These are phyloP conservation scores for Eudorina sp. DNA, from an alignment of 139 green algal genomes.

Conservation along the genomic window DNA sequence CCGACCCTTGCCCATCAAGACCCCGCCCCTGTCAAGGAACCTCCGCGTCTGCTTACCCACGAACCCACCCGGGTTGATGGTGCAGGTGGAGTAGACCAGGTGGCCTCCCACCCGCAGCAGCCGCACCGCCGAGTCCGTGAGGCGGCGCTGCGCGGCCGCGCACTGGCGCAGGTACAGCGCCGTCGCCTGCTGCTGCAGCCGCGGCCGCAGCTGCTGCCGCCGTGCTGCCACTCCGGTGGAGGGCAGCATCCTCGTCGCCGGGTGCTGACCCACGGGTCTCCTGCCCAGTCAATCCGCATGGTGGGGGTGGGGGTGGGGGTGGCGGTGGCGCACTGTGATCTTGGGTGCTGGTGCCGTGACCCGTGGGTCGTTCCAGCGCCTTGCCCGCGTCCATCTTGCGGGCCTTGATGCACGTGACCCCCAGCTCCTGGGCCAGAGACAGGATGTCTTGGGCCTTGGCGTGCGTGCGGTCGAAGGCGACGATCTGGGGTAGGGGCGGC, in stretches of 20 bases:
- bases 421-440: constrained; percentile 39
- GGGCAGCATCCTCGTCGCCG: no score
- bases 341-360: no score
- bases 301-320: no score
- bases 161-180: constrained; percentile 45
- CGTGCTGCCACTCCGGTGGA: no score
- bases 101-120: constrained; percentile 84
- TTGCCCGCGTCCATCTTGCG: constrained; percentile 35
- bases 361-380: neutral
- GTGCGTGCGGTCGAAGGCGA: constrained; percentile 90
- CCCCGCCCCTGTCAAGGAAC: no score
- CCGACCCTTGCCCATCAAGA: no score
- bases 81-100: constrained; percentile 94
- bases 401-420: neutral
- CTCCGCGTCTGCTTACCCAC: no score
- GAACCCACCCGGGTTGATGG: constrained; percentile 82
- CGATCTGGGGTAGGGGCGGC: no score
- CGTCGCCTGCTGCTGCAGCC: constrained; percentile 64
- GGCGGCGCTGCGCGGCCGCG: constrained; percentile 77
- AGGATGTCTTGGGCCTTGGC: constrained; percentile 59
- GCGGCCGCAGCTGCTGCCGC: constrained; percentile 85
- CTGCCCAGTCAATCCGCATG: no score
- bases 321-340: no score
- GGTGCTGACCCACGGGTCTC: no score
- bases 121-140: constrained; percentile 83